These are phyloP conservation scores for Chlorella sorokiniana DNA, from an alignment of 139 green algal genomes.

Conservation along the genomic window DNA sequence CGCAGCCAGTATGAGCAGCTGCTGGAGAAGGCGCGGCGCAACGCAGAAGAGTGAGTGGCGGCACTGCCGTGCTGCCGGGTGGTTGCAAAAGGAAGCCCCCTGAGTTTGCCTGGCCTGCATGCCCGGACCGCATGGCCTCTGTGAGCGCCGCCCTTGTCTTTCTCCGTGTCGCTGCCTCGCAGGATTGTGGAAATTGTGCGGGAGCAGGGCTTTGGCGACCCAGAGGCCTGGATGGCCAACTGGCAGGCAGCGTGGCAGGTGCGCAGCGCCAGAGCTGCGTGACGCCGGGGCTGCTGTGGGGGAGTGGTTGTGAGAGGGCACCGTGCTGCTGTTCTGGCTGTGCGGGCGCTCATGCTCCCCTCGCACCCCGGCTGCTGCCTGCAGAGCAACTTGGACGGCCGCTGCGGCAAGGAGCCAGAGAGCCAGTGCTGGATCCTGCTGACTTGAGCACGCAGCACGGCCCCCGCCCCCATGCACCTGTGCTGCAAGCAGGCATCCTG, in stretches of 20 bases:
- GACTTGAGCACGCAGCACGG: neutral
- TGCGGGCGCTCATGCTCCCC: neutral
- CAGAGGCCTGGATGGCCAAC: conserved; percentile 4
- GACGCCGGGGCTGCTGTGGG: no score
- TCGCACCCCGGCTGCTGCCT: neutral
- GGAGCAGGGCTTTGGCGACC: conserved; percentile 1
- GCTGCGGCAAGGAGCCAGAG: neutral
- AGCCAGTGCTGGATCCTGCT: conserved; percentile 1
- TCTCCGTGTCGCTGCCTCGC: neutral
- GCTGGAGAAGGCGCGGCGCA: conserved; percentile 13
- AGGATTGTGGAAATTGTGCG: conserved; percentile 8
- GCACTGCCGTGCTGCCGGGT: neutral
- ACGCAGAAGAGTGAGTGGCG: conserved; percentile 10
- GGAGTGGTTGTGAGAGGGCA: no score
- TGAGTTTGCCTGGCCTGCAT: neutral
- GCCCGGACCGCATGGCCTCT: neutral
- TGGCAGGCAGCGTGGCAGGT: conserved; percentile 25
- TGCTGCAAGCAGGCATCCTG: no score
- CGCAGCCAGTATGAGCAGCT: conserved; percentile 4
- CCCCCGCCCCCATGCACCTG: no score
- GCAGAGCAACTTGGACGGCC: conserved; percentile 11
- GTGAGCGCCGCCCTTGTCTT: neutral
- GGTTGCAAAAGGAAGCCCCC: neutral
- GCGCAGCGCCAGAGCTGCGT: neutral
- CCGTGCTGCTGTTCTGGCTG: neutral